phyloP scores from a whole-genome alignment of 192 early-diverging fungal species.

The Umbelopsis vinacea region DNA sequence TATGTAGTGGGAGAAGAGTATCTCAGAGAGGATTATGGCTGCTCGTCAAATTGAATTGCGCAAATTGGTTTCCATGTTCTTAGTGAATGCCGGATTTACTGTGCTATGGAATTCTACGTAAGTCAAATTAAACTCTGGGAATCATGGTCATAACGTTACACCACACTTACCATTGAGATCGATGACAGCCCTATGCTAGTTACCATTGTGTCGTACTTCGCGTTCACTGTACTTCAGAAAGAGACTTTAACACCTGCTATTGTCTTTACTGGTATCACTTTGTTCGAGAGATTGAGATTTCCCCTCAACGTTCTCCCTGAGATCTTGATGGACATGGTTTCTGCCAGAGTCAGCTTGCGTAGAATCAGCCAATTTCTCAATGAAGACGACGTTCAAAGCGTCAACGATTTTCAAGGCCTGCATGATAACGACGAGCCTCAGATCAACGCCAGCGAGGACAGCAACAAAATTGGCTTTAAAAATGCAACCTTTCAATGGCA shows the following conservation, averaged over 20 bases:
- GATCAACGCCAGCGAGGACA: neutral
- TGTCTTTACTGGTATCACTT: conserved; percentile 65
- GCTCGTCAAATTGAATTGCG: conserved; percentile 40
- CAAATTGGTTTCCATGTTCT: conserved; percentile 38
- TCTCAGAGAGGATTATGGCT: conserved; percentile 69
- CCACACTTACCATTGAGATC: too few species aligned
- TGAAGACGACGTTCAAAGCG: conserved; percentile 42
- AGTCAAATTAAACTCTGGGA: neutral
- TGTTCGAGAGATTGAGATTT: conserved; percentile 67
- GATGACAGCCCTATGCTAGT: conserved; percentile 54
- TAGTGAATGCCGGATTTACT: conserved; percentile 35
- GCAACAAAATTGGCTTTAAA: conserved; percentile 33
- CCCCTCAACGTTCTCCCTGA: conserved; percentile 62
- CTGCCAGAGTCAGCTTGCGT: conserved; percentile 56
- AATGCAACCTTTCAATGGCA: conserved; percentile 28
- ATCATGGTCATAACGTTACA: neutral
- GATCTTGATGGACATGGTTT: conserved; percentile 56
- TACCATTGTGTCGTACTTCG: conserved; percentile 60
- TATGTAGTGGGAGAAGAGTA: conserved; percentile 64
- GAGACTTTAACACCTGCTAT: conserved; percentile 50
- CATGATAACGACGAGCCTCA: conserved; percentile 1
- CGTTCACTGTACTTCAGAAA: conserved; percentile 55
- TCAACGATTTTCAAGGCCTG: conserved; percentile 34
- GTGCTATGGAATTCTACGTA: conserved; percentile 35
- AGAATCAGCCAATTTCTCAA: conserved; percentile 53